phyloP scores from a whole-genome alignment of 176 grass and related monocot species.

The Calamus simplicifolius region DNA sequence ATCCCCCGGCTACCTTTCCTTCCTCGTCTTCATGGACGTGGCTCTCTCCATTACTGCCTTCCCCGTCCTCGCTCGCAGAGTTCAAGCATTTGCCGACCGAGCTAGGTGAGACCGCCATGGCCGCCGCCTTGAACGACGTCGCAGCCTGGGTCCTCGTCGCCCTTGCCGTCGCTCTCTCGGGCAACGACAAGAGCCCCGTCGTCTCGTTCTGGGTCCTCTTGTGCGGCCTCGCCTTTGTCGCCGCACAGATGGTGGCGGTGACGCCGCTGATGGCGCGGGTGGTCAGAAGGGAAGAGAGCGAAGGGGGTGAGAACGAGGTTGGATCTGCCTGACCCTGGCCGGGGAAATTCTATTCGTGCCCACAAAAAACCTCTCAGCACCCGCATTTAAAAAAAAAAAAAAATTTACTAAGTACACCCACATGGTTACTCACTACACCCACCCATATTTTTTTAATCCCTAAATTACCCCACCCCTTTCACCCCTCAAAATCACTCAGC shows the following conservation, averaged over 20 bases:
- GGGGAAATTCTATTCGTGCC: conserved; percentile 70
- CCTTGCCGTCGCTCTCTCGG: conserved; percentile 55
- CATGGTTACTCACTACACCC: too few relatives aligned
- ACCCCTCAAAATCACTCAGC: too few relatives aligned
- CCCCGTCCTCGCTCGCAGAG: conserved; percentile 78
- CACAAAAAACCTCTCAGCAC: too few relatives aligned
- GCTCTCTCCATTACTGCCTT: conserved; percentile 84
- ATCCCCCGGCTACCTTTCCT: conserved; percentile 54
- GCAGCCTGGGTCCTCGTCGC: conserved; percentile 72
- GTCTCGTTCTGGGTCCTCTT: conserved; percentile 66
- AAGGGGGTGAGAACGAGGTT: conserved; percentile 31
- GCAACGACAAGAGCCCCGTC: conserved; percentile 22
- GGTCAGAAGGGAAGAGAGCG: conserved; percentile 30
- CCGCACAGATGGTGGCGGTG: conserved; percentile 25
- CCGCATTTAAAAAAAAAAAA: too few relatives aligned
- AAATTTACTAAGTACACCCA: too few relatives aligned
- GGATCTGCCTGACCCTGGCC: conserved; percentile 43
- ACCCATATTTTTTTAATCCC: too few relatives aligned
- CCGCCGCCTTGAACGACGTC: conserved; percentile 80
- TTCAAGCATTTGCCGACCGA: conserved; percentile 65
- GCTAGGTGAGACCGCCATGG: conserved; percentile 64
- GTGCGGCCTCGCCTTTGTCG: conserved; percentile 49
- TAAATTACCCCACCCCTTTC: too few relatives aligned
- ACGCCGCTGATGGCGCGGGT: conserved; percentile 61
- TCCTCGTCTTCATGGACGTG: conserved; percentile 86